A percentile compares a stretch with the other conserved stretches of the same genome.
Conservation (phyloP, 106 monocot genomes). For the Dactylorhiza incarnata region DNA sequence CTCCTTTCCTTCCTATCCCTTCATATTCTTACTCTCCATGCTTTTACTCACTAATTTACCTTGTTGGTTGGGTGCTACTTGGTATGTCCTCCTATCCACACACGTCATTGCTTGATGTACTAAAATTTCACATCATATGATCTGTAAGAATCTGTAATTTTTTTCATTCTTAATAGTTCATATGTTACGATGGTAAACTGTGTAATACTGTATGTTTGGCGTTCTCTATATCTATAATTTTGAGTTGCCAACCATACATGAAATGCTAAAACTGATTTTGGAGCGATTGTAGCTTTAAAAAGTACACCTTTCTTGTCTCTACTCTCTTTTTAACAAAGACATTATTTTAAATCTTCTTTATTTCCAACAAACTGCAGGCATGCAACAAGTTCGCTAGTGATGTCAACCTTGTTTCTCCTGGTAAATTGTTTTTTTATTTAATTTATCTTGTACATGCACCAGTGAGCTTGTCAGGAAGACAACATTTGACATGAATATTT, state of each 20-base stretch:
- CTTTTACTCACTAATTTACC: neutral
- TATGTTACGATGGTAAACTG: neutral
- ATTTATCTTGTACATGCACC: neutral
- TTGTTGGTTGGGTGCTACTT: neutral
- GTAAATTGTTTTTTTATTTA: conserved; percentile 20
- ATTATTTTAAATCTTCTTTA: neutral
- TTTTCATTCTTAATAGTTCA: neutral
- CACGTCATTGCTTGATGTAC: neutral
- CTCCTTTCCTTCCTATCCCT: neutral
- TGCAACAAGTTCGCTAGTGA: conserved; percentile 40
- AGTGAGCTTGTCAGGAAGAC: neutral
- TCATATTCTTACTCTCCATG: neutral
- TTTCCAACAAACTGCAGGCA: conserved; percentile 37
- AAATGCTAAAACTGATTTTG: neutral
- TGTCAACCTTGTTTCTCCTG: conserved; percentile 36
- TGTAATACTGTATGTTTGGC: neutral
- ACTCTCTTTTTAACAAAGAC: neutral
- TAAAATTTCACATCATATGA: neutral
- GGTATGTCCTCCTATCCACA: neutral
- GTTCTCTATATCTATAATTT: neutral
- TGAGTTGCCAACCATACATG: neutral
- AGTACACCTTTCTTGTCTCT: neutral
- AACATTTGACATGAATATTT: neutral
- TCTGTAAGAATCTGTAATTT: neutral
- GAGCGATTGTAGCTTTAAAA: neutral